Percentiles rank a stretch among this genome's conserved stretches.
These are phyloP conservation scores for Hymenoscyphus scutula DNA, from an alignment of 2,329 filamentous ascomycete genomes.

Conservation along the genomic window DNA sequence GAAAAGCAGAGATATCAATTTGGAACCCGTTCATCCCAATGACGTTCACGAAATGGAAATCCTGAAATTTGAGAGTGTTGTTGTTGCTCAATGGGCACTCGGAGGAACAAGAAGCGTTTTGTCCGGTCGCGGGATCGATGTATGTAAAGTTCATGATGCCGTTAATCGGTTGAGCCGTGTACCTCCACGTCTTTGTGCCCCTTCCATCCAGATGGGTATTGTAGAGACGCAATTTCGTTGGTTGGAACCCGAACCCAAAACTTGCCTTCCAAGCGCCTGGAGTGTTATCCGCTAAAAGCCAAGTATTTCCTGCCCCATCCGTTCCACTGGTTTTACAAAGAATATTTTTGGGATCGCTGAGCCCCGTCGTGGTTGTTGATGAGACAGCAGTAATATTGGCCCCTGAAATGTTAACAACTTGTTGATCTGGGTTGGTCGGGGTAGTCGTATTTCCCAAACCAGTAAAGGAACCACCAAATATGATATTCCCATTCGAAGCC, in stretches of 20 bases:
- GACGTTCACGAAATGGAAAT: conserved; percentile 85
- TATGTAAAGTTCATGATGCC: conserved; percentile 98
- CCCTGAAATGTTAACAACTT: conserved; percentile 80
- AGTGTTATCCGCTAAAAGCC: conserved; percentile 73
- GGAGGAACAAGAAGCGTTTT: conserved; percentile 71
- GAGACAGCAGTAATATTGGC: conserved; percentile 69
- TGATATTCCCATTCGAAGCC: conserved; percentile 75
- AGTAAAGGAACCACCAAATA: conserved; percentile 90
- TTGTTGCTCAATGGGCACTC: conserved; percentile 81
- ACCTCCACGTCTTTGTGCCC: conserved; percentile 85
- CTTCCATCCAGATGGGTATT: conserved; percentile 83
- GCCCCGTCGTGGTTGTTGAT: conserved; percentile 60
- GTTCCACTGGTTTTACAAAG: conserved; percentile 70
- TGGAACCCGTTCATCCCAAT: conserved; percentile 87
- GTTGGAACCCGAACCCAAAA: conserved; percentile 81
- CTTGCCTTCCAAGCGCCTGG: conserved; percentile 80
- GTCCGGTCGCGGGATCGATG: conserved; percentile 68
- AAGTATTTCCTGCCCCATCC: conserved; percentile 74
- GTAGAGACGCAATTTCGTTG: conserved; percentile 81
- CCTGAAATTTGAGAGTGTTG: conserved; percentile 66
- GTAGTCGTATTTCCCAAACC: conserved; percentile 78
- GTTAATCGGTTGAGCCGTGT: conserved; percentile 78
- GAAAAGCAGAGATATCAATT: conserved; percentile 83
- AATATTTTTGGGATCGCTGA: conserved; percentile 74
- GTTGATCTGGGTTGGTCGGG: conserved; percentile 64